Conservation (phyloP, 1,139 yeast genomes). For the Nakaseomyces glabratus region DNA sequence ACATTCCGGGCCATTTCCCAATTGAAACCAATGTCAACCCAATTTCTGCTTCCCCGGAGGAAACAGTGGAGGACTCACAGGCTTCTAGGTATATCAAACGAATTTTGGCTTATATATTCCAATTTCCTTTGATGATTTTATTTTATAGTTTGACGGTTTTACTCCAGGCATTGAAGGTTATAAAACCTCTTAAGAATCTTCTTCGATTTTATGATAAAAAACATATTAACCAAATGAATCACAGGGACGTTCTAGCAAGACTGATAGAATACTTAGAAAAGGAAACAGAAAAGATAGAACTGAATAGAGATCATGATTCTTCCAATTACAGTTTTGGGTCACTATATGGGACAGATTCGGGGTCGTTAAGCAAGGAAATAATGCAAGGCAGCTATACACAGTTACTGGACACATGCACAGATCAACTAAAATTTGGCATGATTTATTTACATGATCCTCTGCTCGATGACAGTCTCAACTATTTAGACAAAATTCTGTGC, state of each 20-base stretch:
- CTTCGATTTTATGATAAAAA: conserved; percentile 20
- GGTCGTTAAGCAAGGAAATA: conserved; percentile 14
- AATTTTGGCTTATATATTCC: conserved; percentile 7
- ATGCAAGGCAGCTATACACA: conserved; percentile 24
- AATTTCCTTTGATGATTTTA: conserved; percentile 19
- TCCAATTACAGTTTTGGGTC: conserved; percentile 17
- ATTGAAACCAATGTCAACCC: no score
- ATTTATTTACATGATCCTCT: conserved; percentile 68
- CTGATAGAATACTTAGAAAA: conserved; percentile 17
- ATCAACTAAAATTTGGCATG: conserved; percentile 43
- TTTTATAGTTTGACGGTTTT: conserved; percentile 16
- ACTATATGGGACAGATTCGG: conserved; percentile 21
- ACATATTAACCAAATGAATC: conserved; percentile 13
- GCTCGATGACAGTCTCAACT: conserved; percentile 51
- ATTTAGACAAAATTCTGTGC: conserved; percentile 50
- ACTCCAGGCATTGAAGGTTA: conserved; percentile 11
- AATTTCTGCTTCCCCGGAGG: no score
- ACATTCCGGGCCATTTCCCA: conserved; percentile 23
- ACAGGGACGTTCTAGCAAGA: conserved; percentile 12
- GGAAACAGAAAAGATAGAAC: conserved; percentile 10
- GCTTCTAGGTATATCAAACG: no score
- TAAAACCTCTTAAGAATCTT: conserved; percentile 20
- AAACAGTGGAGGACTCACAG: no score
- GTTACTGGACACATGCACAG: conserved; percentile 20
- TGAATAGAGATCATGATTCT: neutral